Evolutionary conservation across 2,329 filamentous ascomycete genomes (phyloP), one percentile per base, ranked within the genome.

Genomic region (Graphilbum sp.): DNA sequence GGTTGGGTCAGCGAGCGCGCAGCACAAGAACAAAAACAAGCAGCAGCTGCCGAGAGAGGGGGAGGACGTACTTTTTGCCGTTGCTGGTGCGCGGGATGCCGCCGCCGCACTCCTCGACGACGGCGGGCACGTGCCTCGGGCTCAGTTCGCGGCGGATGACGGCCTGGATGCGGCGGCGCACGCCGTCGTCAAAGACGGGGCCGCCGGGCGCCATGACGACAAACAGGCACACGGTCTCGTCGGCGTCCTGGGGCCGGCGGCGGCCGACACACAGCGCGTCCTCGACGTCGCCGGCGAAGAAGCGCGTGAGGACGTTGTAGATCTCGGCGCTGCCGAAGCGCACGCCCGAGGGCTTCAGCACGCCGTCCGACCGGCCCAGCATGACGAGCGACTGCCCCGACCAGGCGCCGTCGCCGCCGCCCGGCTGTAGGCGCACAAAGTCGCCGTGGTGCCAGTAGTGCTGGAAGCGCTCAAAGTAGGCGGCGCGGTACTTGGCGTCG

Each of bases 291-390:
- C 67, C 60, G 0, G 76, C 70, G 49, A 95, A 95, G 57, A 86
- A 80, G 46, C 82, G 75, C 2, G 90, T 72, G 21, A 96, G 62
- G n/a, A 95, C 67, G 53, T 94, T 95, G 59, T 96, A 96, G 17
- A 98, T 94, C 62, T 98, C 90, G 1, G 88, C 86, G 24, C 78
- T 86, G 5, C 88, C 88, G 52, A 98, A 96, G 0, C 88, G 68
- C 16, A 98, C 85, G 3, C 90, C 90, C 0, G 79, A 74, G 0
- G 90, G 90, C 54, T 98, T 98, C 13, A 98, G 62, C 6, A 96
- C 83, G 4, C 90, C 90, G 50, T 98, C 88, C 37, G 81, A 90
- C 20, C 88, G 72, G 3, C 90, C 88, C 0, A 96, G 69, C 88
- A 96, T 96, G 46, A 85, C 67, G 10, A 96, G 61, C 0, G 86